These are phyloP conservation scores for Cystobasidium tubakii DNA, from an alignment of 768 basidiomycete genomes.

Conservation along the genomic window DNA sequence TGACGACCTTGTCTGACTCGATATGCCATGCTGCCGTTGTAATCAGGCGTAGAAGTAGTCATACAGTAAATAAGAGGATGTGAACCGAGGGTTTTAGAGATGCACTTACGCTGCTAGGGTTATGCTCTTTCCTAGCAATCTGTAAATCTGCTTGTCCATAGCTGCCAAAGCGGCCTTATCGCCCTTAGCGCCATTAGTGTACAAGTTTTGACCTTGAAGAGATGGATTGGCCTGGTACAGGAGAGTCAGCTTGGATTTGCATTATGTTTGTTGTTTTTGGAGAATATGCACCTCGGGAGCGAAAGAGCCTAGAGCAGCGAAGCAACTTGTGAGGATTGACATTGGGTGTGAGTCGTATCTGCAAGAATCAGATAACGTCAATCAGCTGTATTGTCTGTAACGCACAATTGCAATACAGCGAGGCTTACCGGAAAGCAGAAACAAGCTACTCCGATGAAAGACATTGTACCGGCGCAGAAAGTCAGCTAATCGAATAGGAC, in stretches of 20 bases:
- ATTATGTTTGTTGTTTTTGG: neutral
- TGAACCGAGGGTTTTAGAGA: too few species aligned
- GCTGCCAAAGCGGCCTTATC: slow-evolving; percentile 53
- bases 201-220: slow-evolving; percentile 59
- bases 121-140: slow-evolving; percentile 64
- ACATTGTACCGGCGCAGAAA: neutral
- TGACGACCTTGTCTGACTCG: slow-evolving; percentile 83
- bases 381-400: neutral
- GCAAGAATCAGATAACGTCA: slow-evolving; percentile 60
- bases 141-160: slow-evolving; percentile 62
- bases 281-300: slow-evolving; percentile 34
- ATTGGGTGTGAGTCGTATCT: slow-evolving; percentile 89
- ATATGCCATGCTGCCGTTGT: slow-evolving; percentile 66
- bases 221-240: slow-evolving; percentile 63
- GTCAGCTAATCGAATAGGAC: neutral
- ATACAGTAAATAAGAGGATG: too few species aligned
- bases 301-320: slow-evolving; percentile 66
- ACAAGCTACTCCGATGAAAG: slow-evolving; percentile 6
- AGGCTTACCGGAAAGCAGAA: slow-evolving; percentile 30
- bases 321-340: slow-evolving; percentile 79
- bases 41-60: neutral
- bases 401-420: too few species aligned
- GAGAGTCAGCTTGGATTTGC: slow-evolving; percentile 1
- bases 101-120: slow-evolving; percentile 79
- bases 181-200: slow-evolving; percentile 38